These are phyloP conservation scores for Phytophthora pistaciae DNA, from an alignment of 352 stramenopile genomes.

Conservation along the genomic window DNA sequence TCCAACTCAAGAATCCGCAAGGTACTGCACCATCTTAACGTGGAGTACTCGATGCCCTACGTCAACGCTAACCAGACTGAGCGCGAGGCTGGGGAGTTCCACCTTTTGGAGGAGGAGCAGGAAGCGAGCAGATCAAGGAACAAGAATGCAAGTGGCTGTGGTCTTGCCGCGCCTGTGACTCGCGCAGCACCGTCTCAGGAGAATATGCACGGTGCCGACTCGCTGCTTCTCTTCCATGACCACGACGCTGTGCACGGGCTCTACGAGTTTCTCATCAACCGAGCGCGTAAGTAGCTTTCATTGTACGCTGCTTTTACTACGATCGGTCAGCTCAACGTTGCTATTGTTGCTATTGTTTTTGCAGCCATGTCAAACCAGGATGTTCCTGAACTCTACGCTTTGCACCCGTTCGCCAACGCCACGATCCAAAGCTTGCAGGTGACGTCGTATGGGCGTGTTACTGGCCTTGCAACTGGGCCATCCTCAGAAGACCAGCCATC, in stretches of 20 bases:
- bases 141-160: constrained; percentile 19
- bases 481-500: constrained; percentile 25
- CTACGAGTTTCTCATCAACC: constrained; percentile 84
- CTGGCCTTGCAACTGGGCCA: constrained; percentile 14
- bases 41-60: constrained; percentile 69
- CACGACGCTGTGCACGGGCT: constrained; percentile 74
- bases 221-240: constrained; percentile 68
- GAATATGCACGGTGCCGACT: constrained; percentile 69
- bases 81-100: constrained; percentile 53
- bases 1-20: constrained; percentile 74
- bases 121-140: constrained; percentile 28
- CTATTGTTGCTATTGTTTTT: constrained; percentile 3
- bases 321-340: background rate
- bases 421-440: constrained; percentile 67
- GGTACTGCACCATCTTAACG: constrained; percentile 66
- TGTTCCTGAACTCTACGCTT: constrained; percentile 64
- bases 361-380: constrained; percentile 82
- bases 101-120: constrained; percentile 58
- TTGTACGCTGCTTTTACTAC: background rate
- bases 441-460: constrained; percentile 42
- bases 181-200: constrained; percentile 16
- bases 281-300: constrained; percentile 62
- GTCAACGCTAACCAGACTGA: constrained; percentile 49
- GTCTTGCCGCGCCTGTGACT: constrained; percentile 22
- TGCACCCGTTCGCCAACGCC: constrained; percentile 67